phyloP scores from a whole-genome alignment of 441 rosid genomes.

The Populus tomentosa region DNA sequence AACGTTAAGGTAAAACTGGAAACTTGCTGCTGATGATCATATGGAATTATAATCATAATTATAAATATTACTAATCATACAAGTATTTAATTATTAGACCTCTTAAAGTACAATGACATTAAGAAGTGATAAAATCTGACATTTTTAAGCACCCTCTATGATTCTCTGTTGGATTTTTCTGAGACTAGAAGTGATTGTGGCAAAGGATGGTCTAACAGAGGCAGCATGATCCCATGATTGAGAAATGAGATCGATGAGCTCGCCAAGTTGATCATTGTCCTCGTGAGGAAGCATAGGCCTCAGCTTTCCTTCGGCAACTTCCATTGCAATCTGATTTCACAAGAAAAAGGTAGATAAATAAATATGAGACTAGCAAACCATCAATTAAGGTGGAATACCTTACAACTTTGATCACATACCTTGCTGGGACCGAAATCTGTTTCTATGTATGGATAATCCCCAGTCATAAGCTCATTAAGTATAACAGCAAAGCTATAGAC shows the following conservation, averaged over 20 bases:
- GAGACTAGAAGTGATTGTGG: constrained; percentile 26
- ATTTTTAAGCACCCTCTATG: not conserved
- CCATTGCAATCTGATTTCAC: constrained; percentile 41
- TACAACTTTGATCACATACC: constrained; percentile 23
- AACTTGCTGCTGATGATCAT: too few relatives aligned
- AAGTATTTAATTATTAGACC: too few relatives aligned
- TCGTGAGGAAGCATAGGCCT: constrained; percentile 44
- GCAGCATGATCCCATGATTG: constrained; percentile 44
- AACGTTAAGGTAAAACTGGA: too few relatives aligned
- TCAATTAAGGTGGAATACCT: not conserved
- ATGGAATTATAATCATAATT: too few relatives aligned
- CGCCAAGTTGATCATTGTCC: constrained; percentile 17
- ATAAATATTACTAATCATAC: too few relatives aligned
- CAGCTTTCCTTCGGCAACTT: constrained; percentile 46
- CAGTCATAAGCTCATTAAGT: constrained; percentile 45
- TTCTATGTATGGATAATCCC: constrained; percentile 42
- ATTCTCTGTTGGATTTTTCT: constrained; percentile 18
- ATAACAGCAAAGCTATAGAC: constrained; percentile 49
- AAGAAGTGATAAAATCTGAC: not conserved
- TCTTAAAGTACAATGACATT: too few relatives aligned
- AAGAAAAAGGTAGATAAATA: not conserved
- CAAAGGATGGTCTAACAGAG: constrained; percentile 39
- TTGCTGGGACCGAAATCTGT: constrained; percentile 36
- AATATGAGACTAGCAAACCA: not conserved
- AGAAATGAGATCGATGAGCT: constrained; percentile 30